A percentile compares a stretch with the other conserved stretches of the same genome.
These are phyloP conservation scores for Chaetoceros tenuissimus DNA, from an alignment of 108 stramenopile species.

Conservation along the genomic window DNA sequence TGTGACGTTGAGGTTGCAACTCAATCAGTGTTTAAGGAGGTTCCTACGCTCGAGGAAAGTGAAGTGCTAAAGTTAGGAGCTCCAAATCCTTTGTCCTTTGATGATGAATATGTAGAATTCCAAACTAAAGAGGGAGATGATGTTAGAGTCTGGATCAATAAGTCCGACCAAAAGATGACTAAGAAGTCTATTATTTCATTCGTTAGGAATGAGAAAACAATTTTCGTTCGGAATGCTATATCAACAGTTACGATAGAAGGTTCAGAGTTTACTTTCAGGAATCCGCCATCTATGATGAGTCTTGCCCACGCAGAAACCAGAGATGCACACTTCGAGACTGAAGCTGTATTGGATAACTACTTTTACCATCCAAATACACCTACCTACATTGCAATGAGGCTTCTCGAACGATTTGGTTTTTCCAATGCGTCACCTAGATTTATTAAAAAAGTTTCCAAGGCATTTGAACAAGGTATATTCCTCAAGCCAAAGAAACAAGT, in stretches of 20 bases:
- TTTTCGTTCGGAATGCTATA: slow-evolving; percentile 8
- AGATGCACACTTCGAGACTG: slow-evolving; percentile 32
- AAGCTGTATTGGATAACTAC: slow-evolving; percentile 27
- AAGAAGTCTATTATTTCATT: too few relatives aligned
- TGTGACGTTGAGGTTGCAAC: too few relatives aligned
- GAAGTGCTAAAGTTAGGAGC: too few relatives aligned
- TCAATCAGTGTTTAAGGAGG: too few relatives aligned
- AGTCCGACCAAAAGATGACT: too few relatives aligned
- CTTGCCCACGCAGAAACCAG: slow-evolving; percentile 23
- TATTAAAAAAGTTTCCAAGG: slow-evolving; percentile 19
- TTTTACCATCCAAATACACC: slow-evolving; percentile 34
- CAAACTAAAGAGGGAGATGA: too few relatives aligned
- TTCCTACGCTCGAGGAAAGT: too few relatives aligned
- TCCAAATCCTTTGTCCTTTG: slow-evolving; percentile 15
- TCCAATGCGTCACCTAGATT: slow-evolving; percentile 36
- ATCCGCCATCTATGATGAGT: slow-evolving; percentile 21
- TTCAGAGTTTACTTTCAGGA: slow-evolving; percentile 24
- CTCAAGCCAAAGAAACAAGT: too few relatives aligned
- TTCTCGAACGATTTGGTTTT: slow-evolving; percentile 30
- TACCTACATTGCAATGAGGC: slow-evolving; percentile 30
- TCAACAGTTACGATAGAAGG: slow-evolving; percentile 25
- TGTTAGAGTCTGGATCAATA: too few relatives aligned
- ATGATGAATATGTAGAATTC: too few relatives aligned
- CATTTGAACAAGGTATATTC: slow-evolving; percentile 20
- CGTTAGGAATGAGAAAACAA: slow-evolving; percentile 3